Base-by-base conservation (phyloP, 305 asterid genomes). In the Vinca major region DNA sequence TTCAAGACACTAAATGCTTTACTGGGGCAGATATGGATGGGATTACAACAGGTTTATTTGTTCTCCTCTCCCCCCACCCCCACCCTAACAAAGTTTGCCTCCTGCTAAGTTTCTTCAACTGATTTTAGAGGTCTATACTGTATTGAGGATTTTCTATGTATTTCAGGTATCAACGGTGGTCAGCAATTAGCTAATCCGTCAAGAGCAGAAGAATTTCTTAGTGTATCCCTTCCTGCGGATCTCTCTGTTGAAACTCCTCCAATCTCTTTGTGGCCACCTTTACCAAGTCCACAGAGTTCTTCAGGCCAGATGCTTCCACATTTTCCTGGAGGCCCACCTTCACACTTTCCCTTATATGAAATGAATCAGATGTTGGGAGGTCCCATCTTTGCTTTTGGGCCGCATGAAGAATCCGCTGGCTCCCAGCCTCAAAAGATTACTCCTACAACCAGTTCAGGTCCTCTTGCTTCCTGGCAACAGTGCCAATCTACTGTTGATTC, bases 151-250 rank as follows among this genome's bases (percentile, higher is more conserved):
- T 51, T 14, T 68, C 3, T 69, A 33, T 67, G 36, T 73, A 44
- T 74, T 44, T 58, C 81, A 84, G 91, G 84, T 70, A 76, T 77
- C 69, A 78, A 75, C 54, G 83, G 87, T 21, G 88, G 84, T 82
- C 89, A 78, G 78, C 89, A 78, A 74, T 73, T 80, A 74, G 72
- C 79, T 69, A 80, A 71, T 75, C 95, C 80, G 72, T 84, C 90
- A 37, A 84, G 82, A 74, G 89, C 80, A 58, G 99, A 89, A 65
- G 99, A 91, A 77, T 79, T 81, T 65, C 80, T 91, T 49, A 86
- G 80, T 61, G 96, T 91, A 16, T 91, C 99, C 72, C 95, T 94
- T 75, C 99, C 99, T 50, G 99, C 96, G 21, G 99, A 94, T 82
- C 96, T 94, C 53, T 91, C 96, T 37, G 85, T 94, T 71, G 98